Evolutionary conservation across 345 rosid genomes (phyloP).

Genomic region (Acer campestre): DNA sequence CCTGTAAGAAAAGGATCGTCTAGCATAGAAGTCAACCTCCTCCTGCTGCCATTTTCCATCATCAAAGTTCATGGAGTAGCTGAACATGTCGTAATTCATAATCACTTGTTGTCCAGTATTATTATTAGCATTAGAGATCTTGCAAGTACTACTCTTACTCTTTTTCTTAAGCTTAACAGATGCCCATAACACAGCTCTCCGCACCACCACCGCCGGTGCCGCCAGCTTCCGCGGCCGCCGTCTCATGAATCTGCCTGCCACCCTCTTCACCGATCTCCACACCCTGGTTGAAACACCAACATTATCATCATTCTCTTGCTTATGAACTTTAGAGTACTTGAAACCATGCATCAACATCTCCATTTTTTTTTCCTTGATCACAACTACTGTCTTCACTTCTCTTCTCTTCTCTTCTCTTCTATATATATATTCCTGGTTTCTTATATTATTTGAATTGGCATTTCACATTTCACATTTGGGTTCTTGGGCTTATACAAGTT

Average conservation of each 20-base stretch:
- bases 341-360: neutral
- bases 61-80: conserved; percentile 31
- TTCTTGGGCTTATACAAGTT: neutral
- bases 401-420: neutral
- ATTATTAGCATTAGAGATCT: neutral
- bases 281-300: neutral
- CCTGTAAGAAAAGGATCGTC: conserved; percentile 21
- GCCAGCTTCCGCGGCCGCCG: conserved; percentile 19
- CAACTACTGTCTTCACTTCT: no score
- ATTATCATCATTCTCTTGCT: neutral
- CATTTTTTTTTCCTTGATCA: neutral
- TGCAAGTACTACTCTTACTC: conserved; percentile 13
- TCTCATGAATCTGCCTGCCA: conserved; percentile 6
- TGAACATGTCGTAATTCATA: conserved; percentile 17
- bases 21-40: conserved; percentile 19
- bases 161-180: conserved; percentile 13
- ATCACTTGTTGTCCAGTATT: neutral
- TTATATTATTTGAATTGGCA: no score
- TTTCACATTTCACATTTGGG: neutral
- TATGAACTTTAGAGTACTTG: neutral
- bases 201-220: neutral
- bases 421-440: neutral
- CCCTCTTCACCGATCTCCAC: conserved; percentile 24
- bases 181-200: conserved; percentile 5
- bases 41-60: conserved; percentile 33